These are phyloP conservation scores for Apophysomyces sp. DNA, from an alignment of 371 early-diverging fungal species.

Conservation along the genomic window DNA sequence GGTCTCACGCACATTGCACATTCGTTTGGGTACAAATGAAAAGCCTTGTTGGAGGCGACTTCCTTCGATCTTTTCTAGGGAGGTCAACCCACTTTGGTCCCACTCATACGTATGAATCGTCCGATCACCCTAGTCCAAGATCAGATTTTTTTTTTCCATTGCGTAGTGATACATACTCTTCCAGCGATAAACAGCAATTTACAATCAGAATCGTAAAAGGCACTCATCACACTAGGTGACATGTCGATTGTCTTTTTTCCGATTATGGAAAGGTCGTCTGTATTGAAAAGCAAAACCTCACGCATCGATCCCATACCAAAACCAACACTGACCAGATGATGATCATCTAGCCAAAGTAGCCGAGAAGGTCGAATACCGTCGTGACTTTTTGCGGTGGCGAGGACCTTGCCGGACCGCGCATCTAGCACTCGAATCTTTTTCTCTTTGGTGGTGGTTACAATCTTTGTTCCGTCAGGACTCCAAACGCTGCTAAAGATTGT, in stretches of 20 bases:
- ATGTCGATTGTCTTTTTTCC: slow-evolving; percentile 57
- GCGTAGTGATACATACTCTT: slow-evolving; percentile 33
- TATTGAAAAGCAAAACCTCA: slow-evolving; percentile 62
- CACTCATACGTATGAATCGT: slow-evolving; percentile 46
- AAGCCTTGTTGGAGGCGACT: slow-evolving; percentile 67
- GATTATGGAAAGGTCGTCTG: slow-evolving; percentile 38
- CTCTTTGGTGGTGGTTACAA: slow-evolving; percentile 66
- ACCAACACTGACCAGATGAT: slow-evolving; percentile 64
- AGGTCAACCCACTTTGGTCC: slow-evolving; percentile 22
- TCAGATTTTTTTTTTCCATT: neutral
- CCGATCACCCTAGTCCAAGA: slow-evolving; percentile 46
- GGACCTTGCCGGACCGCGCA: slow-evolving; percentile 53
- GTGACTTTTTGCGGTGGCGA: slow-evolving; percentile 60
- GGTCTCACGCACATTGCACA: slow-evolving; percentile 60
- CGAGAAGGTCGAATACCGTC: slow-evolving; percentile 73
- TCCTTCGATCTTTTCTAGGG: slow-evolving; percentile 63
- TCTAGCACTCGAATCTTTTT: slow-evolving; percentile 67
- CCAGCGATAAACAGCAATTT: slow-evolving; percentile 64
- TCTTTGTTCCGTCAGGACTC: slow-evolving; percentile 62
- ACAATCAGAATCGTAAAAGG: slow-evolving; percentile 69
- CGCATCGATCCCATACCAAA: slow-evolving; percentile 66
- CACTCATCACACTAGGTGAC: slow-evolving; percentile 74
- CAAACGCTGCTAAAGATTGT: slow-evolving; percentile 58
- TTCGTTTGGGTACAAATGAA: slow-evolving; percentile 63
- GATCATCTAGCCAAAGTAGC: slow-evolving; percentile 66